phyloP scores from a whole-genome alignment of 306 rosid genomes.

The Clitoria ternatea region DNA sequence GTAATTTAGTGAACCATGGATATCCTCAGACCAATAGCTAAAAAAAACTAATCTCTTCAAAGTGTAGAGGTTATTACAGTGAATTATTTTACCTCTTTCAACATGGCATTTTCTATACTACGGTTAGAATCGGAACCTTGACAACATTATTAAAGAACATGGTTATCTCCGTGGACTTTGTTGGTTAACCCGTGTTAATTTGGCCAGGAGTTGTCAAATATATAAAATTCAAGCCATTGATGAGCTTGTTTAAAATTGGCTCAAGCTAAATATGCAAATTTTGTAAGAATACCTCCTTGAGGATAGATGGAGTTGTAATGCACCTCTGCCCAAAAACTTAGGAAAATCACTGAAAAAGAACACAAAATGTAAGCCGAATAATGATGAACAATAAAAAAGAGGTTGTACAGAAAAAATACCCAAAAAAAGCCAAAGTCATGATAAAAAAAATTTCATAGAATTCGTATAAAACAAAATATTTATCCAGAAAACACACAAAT shows the following conservation, averaged over 20 bases:
- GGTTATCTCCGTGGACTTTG: too few relatives aligned
- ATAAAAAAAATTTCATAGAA: neutral
- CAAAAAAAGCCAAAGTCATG: neutral
- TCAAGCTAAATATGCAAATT: conserved; percentile 10
- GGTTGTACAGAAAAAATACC: neutral
- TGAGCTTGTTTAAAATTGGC: conserved; percentile 9
- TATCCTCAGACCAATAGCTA: too few relatives aligned
- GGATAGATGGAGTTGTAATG: conserved; percentile 92
- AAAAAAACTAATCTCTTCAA: too few relatives aligned
- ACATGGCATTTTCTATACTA: too few relatives aligned
- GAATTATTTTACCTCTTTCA: too few relatives aligned
- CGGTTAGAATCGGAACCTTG: too few relatives aligned
- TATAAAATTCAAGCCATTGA: neutral
- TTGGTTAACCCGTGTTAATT: neutral
- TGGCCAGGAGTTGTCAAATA: neutral
- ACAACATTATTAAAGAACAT: too few relatives aligned
- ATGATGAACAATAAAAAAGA: neutral
- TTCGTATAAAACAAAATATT: neutral
- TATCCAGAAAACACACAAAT: neutral
- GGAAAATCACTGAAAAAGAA: conserved; percentile 60
- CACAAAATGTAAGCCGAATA: neutral
- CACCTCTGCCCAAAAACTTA: conserved; percentile 98
- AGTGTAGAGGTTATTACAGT: too few relatives aligned
- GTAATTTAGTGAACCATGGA: too few relatives aligned
- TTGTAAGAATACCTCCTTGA: conserved; percentile 62